Percentiles rank a stretch among this genome's conserved stretches.
Conservation (phyloP, 371 early-diverging fungal genomes). For the Mortierella sp. region DNA sequence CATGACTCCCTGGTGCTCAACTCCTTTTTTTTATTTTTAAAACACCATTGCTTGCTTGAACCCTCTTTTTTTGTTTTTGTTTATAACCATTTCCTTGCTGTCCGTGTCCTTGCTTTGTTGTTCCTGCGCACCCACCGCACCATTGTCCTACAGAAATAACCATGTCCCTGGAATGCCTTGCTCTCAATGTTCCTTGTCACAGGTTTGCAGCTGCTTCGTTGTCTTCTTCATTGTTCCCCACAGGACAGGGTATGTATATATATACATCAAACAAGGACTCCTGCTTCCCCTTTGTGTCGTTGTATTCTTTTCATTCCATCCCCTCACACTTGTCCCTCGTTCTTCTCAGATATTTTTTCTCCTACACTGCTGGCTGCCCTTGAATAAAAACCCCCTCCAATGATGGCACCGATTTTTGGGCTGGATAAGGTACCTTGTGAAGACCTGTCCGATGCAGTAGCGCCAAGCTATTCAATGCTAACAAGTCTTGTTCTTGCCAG, state of each 20-base stretch:
- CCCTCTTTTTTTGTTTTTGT: neutral
- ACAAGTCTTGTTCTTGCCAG: neutral
- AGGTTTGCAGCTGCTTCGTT: neutral
- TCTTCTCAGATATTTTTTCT: slow-evolving; percentile 1
- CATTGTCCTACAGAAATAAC: neutral
- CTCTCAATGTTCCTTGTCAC: neutral
- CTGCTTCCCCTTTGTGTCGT: neutral
- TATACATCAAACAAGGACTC: neutral
- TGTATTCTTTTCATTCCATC: neutral
- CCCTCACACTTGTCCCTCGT: neutral
- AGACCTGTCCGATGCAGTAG: neutral
- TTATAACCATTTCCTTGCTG: neutral
- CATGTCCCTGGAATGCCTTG: neutral
- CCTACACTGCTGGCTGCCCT: neutral
- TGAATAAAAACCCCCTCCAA: neutral
- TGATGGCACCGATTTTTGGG: neutral
- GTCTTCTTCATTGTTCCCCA: neutral
- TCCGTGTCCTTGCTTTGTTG: neutral
- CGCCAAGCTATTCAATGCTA: neutral
- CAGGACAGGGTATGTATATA: neutral
- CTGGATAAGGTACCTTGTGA: neutral
- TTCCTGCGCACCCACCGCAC: neutral
- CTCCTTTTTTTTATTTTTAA: neutral
- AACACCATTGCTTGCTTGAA: neutral
- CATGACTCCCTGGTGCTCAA: neutral